These are phyloP conservation scores for Pisolithus tinctorius DNA, from an alignment of 768 basidiomycete genomes.

Conservation along the genomic window DNA sequence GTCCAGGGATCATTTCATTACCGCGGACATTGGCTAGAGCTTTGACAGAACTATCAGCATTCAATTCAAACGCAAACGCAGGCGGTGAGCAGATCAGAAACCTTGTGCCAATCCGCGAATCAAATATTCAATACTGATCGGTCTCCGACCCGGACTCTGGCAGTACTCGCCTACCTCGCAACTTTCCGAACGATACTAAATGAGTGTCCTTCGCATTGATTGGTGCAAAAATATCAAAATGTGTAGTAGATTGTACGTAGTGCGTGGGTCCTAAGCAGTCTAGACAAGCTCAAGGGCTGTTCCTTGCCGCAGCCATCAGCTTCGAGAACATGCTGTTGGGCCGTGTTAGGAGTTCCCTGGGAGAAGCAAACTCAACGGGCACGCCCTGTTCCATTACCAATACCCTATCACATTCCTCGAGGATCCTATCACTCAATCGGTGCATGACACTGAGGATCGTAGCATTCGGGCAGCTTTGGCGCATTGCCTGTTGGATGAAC, in stretches of 20 bases:
- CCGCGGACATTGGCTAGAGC: no score
- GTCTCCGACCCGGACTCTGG: no score
- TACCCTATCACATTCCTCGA: conserved; percentile 25
- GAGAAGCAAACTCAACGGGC: conserved; percentile 21
- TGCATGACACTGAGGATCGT: conserved; percentile 27
- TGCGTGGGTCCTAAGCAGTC: neutral
- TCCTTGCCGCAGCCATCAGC: conserved; percentile 20
- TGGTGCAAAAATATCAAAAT: neutral
- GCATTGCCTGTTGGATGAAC: conserved; percentile 41
- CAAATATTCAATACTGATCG: no score
- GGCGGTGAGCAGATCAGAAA: no score
- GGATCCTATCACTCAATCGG: conserved; percentile 21
- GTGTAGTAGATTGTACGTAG: neutral
- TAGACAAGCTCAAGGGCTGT: conserved; percentile 5
- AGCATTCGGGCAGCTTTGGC: conserved; percentile 21
- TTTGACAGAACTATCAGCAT: no score
- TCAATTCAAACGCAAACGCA: no score
- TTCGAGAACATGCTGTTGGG: conserved; percentile 23
- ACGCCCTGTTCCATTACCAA: conserved; percentile 34
- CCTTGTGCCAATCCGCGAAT: no score
- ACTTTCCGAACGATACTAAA: no score
- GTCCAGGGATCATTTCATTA: no score
- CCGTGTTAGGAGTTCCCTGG: conserved; percentile 14
- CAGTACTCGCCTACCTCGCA: no score
- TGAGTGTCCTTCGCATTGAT: no score